phyloP scores from a whole-genome alignment of 345 rosid species.

The Sisymbrium irio region DNA sequence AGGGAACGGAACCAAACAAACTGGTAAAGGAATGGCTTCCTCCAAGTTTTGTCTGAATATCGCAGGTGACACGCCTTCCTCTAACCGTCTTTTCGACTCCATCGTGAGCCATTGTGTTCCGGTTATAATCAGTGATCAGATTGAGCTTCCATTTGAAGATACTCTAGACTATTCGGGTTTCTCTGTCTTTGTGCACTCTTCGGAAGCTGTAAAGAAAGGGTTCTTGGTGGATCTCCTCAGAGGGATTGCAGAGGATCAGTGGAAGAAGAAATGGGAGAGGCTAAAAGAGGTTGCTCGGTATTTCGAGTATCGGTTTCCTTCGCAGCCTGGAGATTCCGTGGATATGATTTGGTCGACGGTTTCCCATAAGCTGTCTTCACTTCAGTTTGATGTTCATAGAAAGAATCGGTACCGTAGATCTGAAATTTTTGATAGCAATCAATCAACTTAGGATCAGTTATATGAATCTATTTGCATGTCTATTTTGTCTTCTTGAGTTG shows the following conservation, averaged over 20 bases:
- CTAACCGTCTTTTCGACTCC: conserved; percentile 90
- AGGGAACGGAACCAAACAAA: conserved; percentile 59
- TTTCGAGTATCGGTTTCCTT: conserved; percentile 70
- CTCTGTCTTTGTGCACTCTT: conserved; percentile 61
- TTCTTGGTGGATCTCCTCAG: conserved; percentile 61
- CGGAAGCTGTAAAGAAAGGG: conserved; percentile 71
- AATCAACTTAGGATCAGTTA: neutral
- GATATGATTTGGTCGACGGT: conserved; percentile 89
- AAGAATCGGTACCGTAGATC: conserved; percentile 56
- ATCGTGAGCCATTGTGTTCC: conserved; percentile 87
- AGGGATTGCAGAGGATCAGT: conserved; percentile 47
- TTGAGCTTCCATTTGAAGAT: conserved; percentile 90
- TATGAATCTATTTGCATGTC: neutral
- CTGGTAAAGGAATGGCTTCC: conserved; percentile 84
- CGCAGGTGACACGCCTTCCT: conserved; percentile 95
- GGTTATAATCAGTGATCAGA: conserved; percentile 80
- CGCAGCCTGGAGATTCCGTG: conserved; percentile 74
- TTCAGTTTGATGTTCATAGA: conserved; percentile 47
- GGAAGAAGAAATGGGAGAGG: conserved; percentile 78
- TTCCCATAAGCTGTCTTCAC: conserved; percentile 49
- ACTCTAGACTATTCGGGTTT: conserved; percentile 77
- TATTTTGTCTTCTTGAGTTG: neutral
- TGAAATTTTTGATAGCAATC: conserved; percentile 16
- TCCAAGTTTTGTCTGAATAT: conserved; percentile 87
- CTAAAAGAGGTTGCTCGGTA: conserved; percentile 54